phyloP scores from a whole-genome alignment of 1,139 yeast species.

The Kodamaea sp. region DNA sequence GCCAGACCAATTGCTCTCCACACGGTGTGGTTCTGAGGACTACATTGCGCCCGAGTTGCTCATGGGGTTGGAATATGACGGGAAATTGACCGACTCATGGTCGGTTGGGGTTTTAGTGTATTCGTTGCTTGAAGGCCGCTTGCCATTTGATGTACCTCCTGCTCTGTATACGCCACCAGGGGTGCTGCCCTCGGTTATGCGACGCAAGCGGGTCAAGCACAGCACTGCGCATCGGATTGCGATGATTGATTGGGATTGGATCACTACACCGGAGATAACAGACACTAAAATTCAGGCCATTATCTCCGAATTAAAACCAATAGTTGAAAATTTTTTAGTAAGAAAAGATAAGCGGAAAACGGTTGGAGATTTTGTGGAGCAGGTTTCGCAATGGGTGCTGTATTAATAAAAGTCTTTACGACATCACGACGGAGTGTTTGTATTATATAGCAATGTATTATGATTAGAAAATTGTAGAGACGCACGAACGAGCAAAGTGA shows the following conservation, averaged over 20 bases:
- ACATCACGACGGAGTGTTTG: too few relatives aligned
- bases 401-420: too few relatives aligned
- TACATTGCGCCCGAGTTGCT: conserved; percentile 91
- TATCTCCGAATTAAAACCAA: conserved; percentile 23
- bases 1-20: conserved; percentile 59
- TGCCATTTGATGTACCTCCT: conserved; percentile 79
- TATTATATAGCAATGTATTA: too few relatives aligned
- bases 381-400: conserved; percentile 4
- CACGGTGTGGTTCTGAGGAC: conserved; percentile 94
- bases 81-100: conserved; percentile 89
- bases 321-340: conserved; percentile 37
- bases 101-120: conserved; percentile 88
- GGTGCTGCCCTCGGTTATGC: conserved; percentile 44
- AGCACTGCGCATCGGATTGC: conserved; percentile 88
- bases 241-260: conserved; percentile 91
- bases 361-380: conserved; percentile 7
- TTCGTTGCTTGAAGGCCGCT: conserved; percentile 73
- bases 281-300: conserved; percentile 21
- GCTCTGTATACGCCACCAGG: conserved; percentile 32
- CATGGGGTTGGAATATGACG: conserved; percentile 88
- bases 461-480: too few relatives aligned
- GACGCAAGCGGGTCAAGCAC: conserved; percentile 50
- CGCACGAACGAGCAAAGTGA: too few relatives aligned
- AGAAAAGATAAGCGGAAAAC: conserved; percentile 34
- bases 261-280: conserved; percentile 19